A percentile compares a stretch with the other conserved stretches of the same genome.
Conservation (phyloP, 306 rosid species). For the Carpinus viminea region DNA sequence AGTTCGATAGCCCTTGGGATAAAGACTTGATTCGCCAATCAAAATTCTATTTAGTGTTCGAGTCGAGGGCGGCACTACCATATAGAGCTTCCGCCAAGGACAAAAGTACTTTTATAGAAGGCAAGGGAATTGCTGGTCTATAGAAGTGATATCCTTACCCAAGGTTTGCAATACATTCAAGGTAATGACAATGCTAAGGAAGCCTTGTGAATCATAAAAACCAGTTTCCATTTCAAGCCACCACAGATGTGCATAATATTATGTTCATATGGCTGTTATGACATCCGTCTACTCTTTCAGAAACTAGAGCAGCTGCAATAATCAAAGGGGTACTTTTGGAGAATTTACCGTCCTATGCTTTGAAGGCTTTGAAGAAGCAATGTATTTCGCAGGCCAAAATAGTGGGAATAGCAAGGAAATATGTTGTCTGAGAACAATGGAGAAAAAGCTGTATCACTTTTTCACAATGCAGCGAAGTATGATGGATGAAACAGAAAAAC, state of each 20-base stretch:
- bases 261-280: neutral
- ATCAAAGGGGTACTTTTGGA: slow-evolving; percentile 1
- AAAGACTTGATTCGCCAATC: too few species aligned
- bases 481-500: neutral
- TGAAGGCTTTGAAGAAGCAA: neutral
- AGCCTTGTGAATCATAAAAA: too few species aligned
- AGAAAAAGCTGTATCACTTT: neutral
- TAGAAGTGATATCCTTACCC: too few species aligned
- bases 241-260: slow-evolving; percentile 3
- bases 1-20: too few species aligned
- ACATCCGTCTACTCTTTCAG: slow-evolving; percentile 11
- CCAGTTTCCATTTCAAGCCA: slow-evolving; percentile 15
- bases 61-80: too few species aligned
- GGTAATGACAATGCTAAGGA: too few species aligned
- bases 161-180: too few species aligned
- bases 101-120: too few species aligned
- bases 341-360: slow-evolving; percentile 4
- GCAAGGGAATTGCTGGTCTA: too few species aligned
- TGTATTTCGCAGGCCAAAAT: slow-evolving; percentile 3
- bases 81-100: too few species aligned
- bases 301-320: slow-evolving; percentile 20
- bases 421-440: neutral
- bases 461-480: neutral
- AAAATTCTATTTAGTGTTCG: too few species aligned
- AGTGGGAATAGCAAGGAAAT: slow-evolving; percentile 7